Conservation (phyloP, 1,284 basidiomycete genomes). For the Rhodofomes roseus region DNA sequence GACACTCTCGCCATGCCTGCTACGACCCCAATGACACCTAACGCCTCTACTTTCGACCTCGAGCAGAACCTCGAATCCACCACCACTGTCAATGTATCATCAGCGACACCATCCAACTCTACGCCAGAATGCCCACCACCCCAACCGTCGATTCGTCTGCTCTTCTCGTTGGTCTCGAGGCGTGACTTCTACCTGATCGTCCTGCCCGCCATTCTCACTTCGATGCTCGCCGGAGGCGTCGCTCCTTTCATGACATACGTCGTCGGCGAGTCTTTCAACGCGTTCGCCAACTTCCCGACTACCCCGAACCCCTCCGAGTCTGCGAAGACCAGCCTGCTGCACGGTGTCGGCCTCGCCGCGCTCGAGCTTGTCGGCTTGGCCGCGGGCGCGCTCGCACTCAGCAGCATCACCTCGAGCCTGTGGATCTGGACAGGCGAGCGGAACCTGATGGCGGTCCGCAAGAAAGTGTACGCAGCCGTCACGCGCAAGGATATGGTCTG, state of each 20-base stretch:
- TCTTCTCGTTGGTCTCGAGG: slow-evolving; percentile 63
- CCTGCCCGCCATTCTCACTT: slow-evolving; percentile 69
- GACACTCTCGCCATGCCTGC: slow-evolving; percentile 27
- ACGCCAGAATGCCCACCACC: slow-evolving; percentile 32
- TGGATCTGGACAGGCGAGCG: slow-evolving; percentile 91
- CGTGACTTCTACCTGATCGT: slow-evolving; percentile 58
- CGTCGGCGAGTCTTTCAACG: slow-evolving; percentile 83
- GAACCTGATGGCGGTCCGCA: slow-evolving; percentile 69
- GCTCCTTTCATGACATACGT: slow-evolving; percentile 94
- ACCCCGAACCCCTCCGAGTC: slow-evolving; percentile 40
- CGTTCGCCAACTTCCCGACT: slow-evolving; percentile 62
- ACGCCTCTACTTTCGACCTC: slow-evolving; percentile 24
- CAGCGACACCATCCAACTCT: slow-evolving; percentile 15
- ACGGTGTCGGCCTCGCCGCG: slow-evolving; percentile 56
- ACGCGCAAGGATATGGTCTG: slow-evolving; percentile 76
- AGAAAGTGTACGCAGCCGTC: slow-evolving; percentile 69
- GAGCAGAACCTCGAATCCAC: slow-evolving; percentile 22
- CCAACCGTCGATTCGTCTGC: slow-evolving; percentile 49
- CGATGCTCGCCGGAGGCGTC: slow-evolving; percentile 71
- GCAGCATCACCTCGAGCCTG: slow-evolving; percentile 70
- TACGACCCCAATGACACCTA: slow-evolving; percentile 25
- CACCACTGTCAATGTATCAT: slow-evolving; percentile 16
- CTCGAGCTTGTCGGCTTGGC: slow-evolving; percentile 74
- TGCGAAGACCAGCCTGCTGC: slow-evolving; percentile 53
- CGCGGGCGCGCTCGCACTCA: slow-evolving; percentile 65